These are phyloP conservation scores for Aechmea fasciata DNA, from an alignment of 176 grass and related monocot genomes.

Conservation along the genomic window DNA sequence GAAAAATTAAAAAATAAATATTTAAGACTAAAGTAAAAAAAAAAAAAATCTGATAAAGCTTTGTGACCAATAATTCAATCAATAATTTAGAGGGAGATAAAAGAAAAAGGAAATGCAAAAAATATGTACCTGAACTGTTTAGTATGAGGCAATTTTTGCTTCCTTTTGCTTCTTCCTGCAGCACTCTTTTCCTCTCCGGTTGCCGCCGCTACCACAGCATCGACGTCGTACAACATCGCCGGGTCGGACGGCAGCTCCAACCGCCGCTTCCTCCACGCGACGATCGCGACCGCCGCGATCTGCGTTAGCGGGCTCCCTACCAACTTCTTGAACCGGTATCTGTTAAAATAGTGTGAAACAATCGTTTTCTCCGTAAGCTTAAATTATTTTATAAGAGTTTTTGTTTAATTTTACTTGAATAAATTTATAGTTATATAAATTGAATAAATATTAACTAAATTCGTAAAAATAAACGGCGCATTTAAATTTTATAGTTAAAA, in stretches of 20 bases:
- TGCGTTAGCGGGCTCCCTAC: slow-evolving; percentile 69
- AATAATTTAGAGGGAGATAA: background rate
- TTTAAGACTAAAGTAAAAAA: no score
- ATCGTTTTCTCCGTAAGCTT: no score
- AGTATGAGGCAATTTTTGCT: slow-evolving; percentile 69
- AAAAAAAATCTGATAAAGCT: no score
- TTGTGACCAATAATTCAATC: no score
- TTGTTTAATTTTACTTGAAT: no score
- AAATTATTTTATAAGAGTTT: no score
- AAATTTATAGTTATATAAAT: no score
- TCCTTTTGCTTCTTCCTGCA: slow-evolving; percentile 43
- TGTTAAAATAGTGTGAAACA: no score
- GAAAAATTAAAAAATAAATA: no score
- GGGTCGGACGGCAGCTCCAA: slow-evolving; percentile 41
- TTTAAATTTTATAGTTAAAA: no score
- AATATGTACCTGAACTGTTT: slow-evolving; percentile 57
- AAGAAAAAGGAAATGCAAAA: background rate
- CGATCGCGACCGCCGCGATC: slow-evolving; percentile 54
- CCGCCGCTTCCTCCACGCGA: slow-evolving; percentile 58
- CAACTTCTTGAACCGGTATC: slow-evolving; percentile 69
- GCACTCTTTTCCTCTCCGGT: slow-evolving; percentile 15
- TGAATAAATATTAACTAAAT: no score
- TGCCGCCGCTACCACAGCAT: slow-evolving; percentile 13
- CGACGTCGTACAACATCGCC: slow-evolving; percentile 41
- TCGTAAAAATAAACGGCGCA: no score